Evolutionary conservation across 2,329 filamentous ascomycete genomes (phyloP), one percentile per base, ranked within the genome.

Genomic region (Colletotrichum siamense): DNA sequence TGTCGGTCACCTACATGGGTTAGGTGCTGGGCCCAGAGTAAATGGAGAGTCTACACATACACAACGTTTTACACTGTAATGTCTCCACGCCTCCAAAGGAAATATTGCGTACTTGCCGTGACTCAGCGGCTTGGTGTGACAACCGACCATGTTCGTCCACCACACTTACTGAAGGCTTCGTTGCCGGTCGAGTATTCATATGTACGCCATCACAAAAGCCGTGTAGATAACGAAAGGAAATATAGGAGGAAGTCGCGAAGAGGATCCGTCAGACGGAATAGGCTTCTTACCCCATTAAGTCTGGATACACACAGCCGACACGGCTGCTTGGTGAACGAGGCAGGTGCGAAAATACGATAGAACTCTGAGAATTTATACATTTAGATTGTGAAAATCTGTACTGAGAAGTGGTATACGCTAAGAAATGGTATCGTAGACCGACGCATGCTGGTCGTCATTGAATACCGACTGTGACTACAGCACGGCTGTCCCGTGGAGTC

Each of bases 331-430:
- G 12, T 24, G 44, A 52, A 52, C n/a, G 6, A 22, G n/a, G 9
- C n/a, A 13, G 44, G 12, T 24, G n/a, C 44, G n/a, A 22, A 22
- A 16, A 22, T 49, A 10, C n/a, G 44, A 22, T 13, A n/a, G 10
- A 12, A 13, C 9, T 52, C 10, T 52, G 32, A n/a, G 39, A 36
- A 24, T 70, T 63, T 70, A n/a, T 52, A 63, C 34, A 64, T 64
- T 64, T 44, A 26, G 26, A 63, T 34, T 55, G 28, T 63, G 59
- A 3, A 70, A 52, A 36, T 70, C 36, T 70, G 24, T 63, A 70
- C 57, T 62, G 26, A 34, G 39, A 70, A 63, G 18, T 69, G 9
- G 32, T 64, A 26, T 64, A 62, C 55, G 57, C 15, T 69, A 76
- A 30, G 63, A 64, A 52, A 30, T 52, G 39, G 6, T 8, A 67